These are phyloP conservation scores for Fusarium pseudonygamai DNA, from an alignment of 2,329 filamentous ascomycete genomes.

Conservation along the genomic window DNA sequence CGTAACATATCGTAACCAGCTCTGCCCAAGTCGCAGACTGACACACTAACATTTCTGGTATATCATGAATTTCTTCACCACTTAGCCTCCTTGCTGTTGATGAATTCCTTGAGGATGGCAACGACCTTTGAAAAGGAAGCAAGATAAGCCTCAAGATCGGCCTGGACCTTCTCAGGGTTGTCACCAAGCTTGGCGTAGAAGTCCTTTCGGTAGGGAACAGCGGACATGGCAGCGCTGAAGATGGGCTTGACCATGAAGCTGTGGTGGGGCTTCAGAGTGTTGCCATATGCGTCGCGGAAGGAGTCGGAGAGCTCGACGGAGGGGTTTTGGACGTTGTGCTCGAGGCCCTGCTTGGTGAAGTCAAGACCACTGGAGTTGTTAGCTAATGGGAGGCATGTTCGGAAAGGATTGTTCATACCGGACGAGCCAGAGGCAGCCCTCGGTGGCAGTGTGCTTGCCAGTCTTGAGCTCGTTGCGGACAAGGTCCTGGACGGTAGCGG, in stretches of 20 bases:
- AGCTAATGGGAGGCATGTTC: not conserved
- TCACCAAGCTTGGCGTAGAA: slow-evolving; percentile 89
- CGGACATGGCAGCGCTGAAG: slow-evolving; percentile 92
- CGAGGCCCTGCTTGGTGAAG: slow-evolving; percentile 88
- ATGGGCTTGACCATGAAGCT: slow-evolving; percentile 88
- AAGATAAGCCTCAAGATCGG: slow-evolving; percentile 76
- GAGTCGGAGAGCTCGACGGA: slow-evolving; percentile 82
- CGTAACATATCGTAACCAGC: slow-evolving; percentile 12
- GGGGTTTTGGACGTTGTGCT: slow-evolving; percentile 75
- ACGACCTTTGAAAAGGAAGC: slow-evolving; percentile 81
- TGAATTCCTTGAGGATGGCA: slow-evolving; percentile 73
- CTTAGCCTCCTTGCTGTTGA: slow-evolving; percentile 65
- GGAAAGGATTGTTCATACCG: slow-evolving; percentile 64
- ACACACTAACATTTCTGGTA: slow-evolving; percentile 1
- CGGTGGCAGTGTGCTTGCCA: slow-evolving; percentile 88
- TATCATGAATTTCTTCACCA: slow-evolving; percentile 53
- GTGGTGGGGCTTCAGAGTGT: slow-evolving; percentile 92
- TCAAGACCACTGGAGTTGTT: slow-evolving; percentile 78
- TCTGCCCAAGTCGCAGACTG: not conserved
- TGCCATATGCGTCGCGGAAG: slow-evolving; percentile 86
- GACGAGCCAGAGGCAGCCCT: slow-evolving; percentile 90
- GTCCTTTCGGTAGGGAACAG: slow-evolving; percentile 90
- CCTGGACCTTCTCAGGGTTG: slow-evolving; percentile 69
- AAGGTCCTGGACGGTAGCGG: slow-evolving; percentile 85
- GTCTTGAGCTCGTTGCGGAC: slow-evolving; percentile 87